These are phyloP conservation scores for Saturnispora serradocipensis DNA, from an alignment of 805 yeast genomes.

Conservation along the genomic window DNA sequence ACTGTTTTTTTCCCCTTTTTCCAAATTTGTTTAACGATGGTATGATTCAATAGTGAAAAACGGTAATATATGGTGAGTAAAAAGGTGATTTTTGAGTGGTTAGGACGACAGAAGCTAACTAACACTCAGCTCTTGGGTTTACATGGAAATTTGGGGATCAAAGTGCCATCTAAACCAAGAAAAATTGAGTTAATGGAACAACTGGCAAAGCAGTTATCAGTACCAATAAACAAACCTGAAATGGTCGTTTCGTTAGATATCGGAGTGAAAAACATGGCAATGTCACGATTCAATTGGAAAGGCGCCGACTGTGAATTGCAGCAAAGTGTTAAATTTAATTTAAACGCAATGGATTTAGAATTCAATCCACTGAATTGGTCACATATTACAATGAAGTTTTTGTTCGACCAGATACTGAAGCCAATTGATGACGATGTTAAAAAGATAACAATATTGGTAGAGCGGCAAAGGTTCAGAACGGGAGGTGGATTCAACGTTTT, in stretches of 20 bases:
- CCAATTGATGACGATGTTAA: conserved; percentile 18
- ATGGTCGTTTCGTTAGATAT: conserved; percentile 25
- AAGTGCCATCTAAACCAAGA: background rate
- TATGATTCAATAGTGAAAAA: background rate
- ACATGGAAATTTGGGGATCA: conserved; percentile 4
- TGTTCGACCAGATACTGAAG: conserved; percentile 13
- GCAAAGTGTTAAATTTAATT: conserved; percentile 29
- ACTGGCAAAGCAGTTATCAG: background rate
- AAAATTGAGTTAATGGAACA: conserved; percentile 2
- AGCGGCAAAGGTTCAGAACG: conserved; percentile 48
- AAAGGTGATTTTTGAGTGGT: conserved; percentile 1
- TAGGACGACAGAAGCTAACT: conserved; percentile 3
- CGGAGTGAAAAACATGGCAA: conserved; percentile 29
- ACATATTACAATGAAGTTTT: conserved; percentile 16
- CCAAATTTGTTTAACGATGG: background rate
- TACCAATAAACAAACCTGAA: conserved; percentile 9
- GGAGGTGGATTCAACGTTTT: conserved; percentile 37
- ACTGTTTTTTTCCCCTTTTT: background rate
- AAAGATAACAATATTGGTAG: conserved; percentile 37
- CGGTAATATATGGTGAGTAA: background rate
- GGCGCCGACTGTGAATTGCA: conserved; percentile 5
- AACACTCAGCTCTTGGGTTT: conserved; percentile 3
- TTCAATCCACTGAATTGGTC: conserved; percentile 25
- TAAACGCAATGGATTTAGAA: conserved; percentile 18
- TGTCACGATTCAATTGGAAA: conserved; percentile 17